Conservation (phyloP, 140 eudicot species). For the Anethum foeniculum region DNA sequence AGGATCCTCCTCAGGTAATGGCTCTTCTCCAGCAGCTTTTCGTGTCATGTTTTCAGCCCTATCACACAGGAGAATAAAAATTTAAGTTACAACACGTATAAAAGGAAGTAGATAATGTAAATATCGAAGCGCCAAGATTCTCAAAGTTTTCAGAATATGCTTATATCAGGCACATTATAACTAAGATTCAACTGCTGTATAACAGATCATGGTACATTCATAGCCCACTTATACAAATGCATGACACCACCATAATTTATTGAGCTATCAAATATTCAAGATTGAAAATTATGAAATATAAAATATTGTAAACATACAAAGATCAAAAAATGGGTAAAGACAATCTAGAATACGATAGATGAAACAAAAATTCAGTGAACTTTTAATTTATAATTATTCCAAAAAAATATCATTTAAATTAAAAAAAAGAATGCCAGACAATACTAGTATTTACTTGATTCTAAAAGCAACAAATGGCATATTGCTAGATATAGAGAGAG, state of each 20-base stretch:
- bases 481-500: neutral
- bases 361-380: neutral
- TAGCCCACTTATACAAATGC: neutral
- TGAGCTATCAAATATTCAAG: neutral
- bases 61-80: neutral
- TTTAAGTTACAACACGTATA: neutral
- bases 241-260: neutral
- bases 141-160: neutral
- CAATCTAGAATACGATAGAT: neutral
- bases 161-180: neutral
- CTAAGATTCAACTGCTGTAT: neutral
- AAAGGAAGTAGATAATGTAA: neutral
- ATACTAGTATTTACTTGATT: neutral
- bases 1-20: conserved; percentile 96
- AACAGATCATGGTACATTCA: neutral
- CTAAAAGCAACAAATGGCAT: neutral
- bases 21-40: conserved; percentile 95
- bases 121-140: neutral
- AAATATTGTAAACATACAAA: neutral
- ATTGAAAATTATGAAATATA: neutral
- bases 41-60: conserved; percentile 93
- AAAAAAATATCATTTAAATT: neutral
- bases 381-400: neutral
- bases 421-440: neutral
- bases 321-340: neutral